These are phyloP conservation scores for Physaria fendleri DNA, from an alignment of 345 rosid genomes.

Conservation along the genomic window DNA sequence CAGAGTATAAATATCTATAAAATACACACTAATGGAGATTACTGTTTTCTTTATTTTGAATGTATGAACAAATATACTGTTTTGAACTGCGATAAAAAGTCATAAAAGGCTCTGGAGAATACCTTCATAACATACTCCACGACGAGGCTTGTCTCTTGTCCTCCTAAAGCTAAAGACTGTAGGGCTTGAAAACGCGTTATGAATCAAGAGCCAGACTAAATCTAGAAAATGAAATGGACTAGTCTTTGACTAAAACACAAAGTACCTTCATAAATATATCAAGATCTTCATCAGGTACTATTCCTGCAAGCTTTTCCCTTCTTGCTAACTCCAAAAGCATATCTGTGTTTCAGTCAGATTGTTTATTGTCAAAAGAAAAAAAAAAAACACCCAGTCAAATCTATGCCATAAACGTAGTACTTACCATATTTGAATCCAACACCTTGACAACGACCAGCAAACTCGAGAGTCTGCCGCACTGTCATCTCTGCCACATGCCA, in stretches of 20 bases:
- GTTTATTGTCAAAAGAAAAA: constrained; percentile 12
- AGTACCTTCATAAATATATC: constrained; percentile 96
- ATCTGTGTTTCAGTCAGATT: constrained; percentile 40
- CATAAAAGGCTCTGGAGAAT: constrained; percentile 30
- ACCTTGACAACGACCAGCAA: constrained; percentile 93
- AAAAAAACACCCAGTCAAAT: constrained; percentile 16
- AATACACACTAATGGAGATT: background rate
- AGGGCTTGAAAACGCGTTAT: background rate
- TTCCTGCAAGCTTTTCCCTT: constrained; percentile 86
- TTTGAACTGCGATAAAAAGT: background rate
- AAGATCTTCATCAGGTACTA: constrained; percentile 97
- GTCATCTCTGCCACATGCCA: constrained; percentile 97
- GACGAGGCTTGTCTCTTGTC: constrained; percentile 71
- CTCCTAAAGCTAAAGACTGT: constrained; percentile 87
- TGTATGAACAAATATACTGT: background rate
- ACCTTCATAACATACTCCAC: constrained; percentile 97
- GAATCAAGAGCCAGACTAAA: background rate
- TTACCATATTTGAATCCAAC: constrained; percentile 91
- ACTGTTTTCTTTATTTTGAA: background rate
- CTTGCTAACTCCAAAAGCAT: constrained; percentile 92
- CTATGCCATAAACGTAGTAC: constrained; percentile 14
- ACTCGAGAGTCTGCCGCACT: constrained; percentile 77
- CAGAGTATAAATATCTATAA: too few species aligned
- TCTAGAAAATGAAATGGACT: background rate
- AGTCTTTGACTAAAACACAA: background rate